Evolutionary conservation across 495 filamentous ascomycete species (phyloP).

Genomic region (Aspergillus bertholletiae): DNA sequence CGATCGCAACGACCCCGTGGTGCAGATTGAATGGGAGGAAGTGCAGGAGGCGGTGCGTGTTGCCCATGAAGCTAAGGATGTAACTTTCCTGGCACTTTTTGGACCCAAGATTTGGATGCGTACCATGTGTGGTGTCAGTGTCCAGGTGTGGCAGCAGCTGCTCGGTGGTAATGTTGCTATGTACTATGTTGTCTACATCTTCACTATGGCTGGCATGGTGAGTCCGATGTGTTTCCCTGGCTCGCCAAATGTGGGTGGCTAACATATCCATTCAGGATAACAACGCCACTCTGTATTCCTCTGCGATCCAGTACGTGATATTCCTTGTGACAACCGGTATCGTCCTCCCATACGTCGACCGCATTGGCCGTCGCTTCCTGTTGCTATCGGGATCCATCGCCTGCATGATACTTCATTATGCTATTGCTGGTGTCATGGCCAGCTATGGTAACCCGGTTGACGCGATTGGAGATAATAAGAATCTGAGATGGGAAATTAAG

Average conservation of each 20-base stretch:
- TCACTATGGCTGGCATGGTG: constrained; percentile 57
- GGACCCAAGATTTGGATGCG: constrained; percentile 68
- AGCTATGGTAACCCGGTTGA: constrained; percentile 50
- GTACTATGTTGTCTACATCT: constrained; percentile 72
- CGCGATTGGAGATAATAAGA: constrained; percentile 61
- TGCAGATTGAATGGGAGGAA: constrained; percentile 71
- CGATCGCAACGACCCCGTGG: constrained; percentile 60
- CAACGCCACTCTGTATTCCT: constrained; percentile 63
- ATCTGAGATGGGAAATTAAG: constrained; percentile 60
- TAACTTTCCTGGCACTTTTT: constrained; percentile 55
- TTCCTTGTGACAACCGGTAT: constrained; percentile 68
- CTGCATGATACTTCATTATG: constrained; percentile 65
- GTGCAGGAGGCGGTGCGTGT: constrained; percentile 57
- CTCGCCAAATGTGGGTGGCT: not conserved
- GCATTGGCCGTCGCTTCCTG: constrained; percentile 66
- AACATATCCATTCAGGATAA: constrained; percentile 37
- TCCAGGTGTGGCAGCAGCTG: constrained; percentile 71
- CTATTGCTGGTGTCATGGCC: constrained; percentile 53
- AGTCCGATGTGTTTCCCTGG: constrained; percentile 4
- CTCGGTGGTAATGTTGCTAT: constrained; percentile 66
- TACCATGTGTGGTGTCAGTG: constrained; percentile 61
- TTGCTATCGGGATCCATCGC: constrained; percentile 65
- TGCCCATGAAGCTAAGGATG: constrained; percentile 49
- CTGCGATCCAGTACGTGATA: constrained; percentile 70
- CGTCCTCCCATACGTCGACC: constrained; percentile 71